phyloP scores from a whole-genome alignment of 495 filamentous ascomycete genomes.

The Xylaria intraflava region DNA sequence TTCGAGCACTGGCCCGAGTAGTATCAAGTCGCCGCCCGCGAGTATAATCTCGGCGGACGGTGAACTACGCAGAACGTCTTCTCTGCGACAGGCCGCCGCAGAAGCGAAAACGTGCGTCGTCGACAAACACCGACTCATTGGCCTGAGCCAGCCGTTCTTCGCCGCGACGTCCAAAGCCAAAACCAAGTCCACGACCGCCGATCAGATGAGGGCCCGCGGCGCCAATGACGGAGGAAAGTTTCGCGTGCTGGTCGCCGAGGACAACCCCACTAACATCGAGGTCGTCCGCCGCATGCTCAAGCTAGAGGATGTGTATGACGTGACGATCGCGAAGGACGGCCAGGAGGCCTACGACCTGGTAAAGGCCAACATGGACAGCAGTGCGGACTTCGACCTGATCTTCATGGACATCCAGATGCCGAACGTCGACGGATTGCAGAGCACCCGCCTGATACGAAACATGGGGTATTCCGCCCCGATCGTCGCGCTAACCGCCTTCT shows the following conservation, averaged over 20 bases:
- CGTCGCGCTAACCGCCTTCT: conserved; percentile 83
- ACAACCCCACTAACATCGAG: conserved; percentile 92
- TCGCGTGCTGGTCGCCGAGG: conserved; percentile 85
- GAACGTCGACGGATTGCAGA: conserved; percentile 82
- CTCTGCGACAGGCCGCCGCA: conserved; percentile 23
- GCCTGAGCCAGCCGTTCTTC: conserved; percentile 82
- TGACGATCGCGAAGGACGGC: conserved; percentile 77
- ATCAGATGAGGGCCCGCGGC: conserved; percentile 42
- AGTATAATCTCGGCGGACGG: conserved; percentile 70
- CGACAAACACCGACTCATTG: conserved; percentile 64
- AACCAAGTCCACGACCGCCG: conserved; percentile 24
- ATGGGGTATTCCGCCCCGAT: conserved; percentile 87
- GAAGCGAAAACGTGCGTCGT: conserved; percentile 30
- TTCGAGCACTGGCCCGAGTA: conserved; percentile 42
- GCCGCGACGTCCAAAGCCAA: conserved; percentile 45
- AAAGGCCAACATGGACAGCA: conserved; percentile 68
- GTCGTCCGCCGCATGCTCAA: conserved; percentile 63
- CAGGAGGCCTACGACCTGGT: conserved; percentile 85
- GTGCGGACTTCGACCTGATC: conserved; percentile 70
- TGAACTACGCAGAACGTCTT: conserved; percentile 33
- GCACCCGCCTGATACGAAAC: conserved; percentile 76
- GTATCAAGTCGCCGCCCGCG: conserved; percentile 61
- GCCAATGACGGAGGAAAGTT: conserved; percentile 57
- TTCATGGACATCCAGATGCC: conserved; percentile 98
- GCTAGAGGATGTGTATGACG: conserved; percentile 56